phyloP scores from a whole-genome alignment of 2,329 filamentous ascomycete species.

The Fusarium sarcochroum region DNA sequence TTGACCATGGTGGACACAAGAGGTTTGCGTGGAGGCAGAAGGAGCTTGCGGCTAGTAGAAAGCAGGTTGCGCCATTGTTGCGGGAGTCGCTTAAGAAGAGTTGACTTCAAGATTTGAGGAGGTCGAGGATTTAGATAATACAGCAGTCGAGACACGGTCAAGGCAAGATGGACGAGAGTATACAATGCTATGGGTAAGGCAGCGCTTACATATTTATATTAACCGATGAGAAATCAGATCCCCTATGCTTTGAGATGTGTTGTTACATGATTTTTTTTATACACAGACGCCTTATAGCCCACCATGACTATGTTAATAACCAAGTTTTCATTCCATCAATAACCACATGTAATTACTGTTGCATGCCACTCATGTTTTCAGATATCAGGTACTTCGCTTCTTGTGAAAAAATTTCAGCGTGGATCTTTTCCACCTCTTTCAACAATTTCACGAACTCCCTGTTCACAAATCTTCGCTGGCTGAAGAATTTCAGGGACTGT shows the following conservation, averaged over 20 bases:
- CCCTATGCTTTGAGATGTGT: conserved; percentile 12
- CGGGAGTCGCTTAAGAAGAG: conserved; percentile 66
- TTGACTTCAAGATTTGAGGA: conserved; percentile 19
- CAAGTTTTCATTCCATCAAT: not conserved
- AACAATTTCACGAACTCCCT: conserved; percentile 53
- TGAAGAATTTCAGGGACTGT: conserved; percentile 20
- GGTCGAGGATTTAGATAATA: conserved; percentile 27
- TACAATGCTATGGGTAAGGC: not conserved
- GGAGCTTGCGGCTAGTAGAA: conserved; percentile 72
- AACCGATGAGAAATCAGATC: not conserved
- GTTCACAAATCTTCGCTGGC: conserved; percentile 44
- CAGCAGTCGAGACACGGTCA: not conserved
- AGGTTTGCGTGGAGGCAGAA: conserved; percentile 77
- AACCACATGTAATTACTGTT: not conserved
- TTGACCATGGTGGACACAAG: conserved; percentile 62
- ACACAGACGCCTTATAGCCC: conserved; percentile 13
- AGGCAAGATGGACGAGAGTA: not conserved
- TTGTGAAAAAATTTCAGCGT: conserved; percentile 19
- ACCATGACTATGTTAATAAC: not conserved
- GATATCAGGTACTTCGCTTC: conserved; percentile 25
- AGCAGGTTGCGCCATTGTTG: conserved; percentile 78
- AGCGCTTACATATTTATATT: not conserved
- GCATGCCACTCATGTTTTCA: not conserved
- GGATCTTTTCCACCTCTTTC: conserved; percentile 50
- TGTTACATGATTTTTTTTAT: conserved; percentile 31